Conservation (phyloP, 2,329 filamentous ascomycete genomes). For the Microcyclosporella mali region DNA sequence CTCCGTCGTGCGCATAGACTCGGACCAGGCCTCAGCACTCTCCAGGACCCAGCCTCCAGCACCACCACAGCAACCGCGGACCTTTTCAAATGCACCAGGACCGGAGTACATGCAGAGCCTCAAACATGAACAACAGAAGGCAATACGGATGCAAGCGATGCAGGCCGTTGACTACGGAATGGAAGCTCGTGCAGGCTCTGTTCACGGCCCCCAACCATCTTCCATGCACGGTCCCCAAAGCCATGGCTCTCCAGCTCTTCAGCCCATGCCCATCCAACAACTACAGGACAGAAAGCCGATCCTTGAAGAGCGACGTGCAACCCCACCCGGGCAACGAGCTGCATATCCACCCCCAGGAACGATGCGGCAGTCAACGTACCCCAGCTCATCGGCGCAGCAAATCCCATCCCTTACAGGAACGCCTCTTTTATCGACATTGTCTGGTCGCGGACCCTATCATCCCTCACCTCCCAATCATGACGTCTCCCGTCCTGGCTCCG, state of each 20-base stretch:
- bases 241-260: constrained; percentile 16
- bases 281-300: constrained; percentile 24
- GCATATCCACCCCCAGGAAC: constrained; percentile 13
- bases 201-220: constrained; percentile 17
- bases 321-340: constrained; percentile 18
- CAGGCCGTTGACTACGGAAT: constrained; percentile 19
- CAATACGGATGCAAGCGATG: constrained; percentile 25
- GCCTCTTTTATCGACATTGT: constrained; percentile 13
- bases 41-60: constrained; percentile 20
- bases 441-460: constrained; percentile 19
- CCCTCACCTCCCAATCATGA: constrained; percentile 30
- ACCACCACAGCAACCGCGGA: constrained; percentile 10
- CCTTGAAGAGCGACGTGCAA: constrained; percentile 27
- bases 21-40: constrained; percentile 16
- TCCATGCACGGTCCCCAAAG: constrained; percentile 21
- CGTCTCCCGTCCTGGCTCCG: constrained; percentile 26
- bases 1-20: constrained; percentile 15
- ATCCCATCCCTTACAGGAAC: constrained; percentile 12
- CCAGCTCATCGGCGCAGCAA: constrained; percentile 7
- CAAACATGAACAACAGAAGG: constrained; percentile 29
- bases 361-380: constrained; percentile 14
- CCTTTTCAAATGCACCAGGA: constrained; percentile 17
- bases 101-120: constrained; percentile 23
- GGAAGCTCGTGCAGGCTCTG: constrained; percentile 22
- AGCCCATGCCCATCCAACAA: constrained; percentile 13